Base-by-base conservation (phyloP, 352 stramenopile species). In the Blastocystis hominis region DNA sequence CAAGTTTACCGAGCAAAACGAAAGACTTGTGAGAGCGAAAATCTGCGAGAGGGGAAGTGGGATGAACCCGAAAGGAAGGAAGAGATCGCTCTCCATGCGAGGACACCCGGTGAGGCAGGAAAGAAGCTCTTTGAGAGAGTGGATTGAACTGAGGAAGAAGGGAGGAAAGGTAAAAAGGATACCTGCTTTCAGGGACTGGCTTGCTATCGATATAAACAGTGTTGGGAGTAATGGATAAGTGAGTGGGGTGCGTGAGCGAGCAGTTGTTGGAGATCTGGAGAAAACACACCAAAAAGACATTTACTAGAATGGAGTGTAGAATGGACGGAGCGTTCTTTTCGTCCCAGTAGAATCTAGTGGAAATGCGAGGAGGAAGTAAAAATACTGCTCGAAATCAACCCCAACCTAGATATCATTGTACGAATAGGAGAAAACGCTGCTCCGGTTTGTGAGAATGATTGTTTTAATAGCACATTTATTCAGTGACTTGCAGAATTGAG, bases 1-100 rank as follows among this genome's bases (percentile, higher is more conserved):
- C 46, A 98, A 90, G 88, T 97, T 97, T 36, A 97, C 94, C 88
- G 97, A 91, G 40, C 92, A 93, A 46, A 92, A 92, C 1, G 91
- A 93, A 9, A 91, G 78, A 3, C 79, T 7, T 3, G 90, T 92
- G 68, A 93, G 84, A 77, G 91, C 91, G 77, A 94, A 94, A 0
- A 94, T 68, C 81, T 94, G 90, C 3, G 89, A 89, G 30, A 88
- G 61, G 1, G 86, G 47, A 3, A 95, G 42, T 20, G 70, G n/a
- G 24, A 80, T 80, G 34, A 30, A 40, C 0, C 70, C 70, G 36
- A 80, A 80, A 46, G 70, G 70, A 20, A 80, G 9, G n/a, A 5
- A 20, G 5, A 36, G 4, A 10, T 54, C 38, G 15, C 36, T 36
- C 34, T 80, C 70, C 70, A 80, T 46, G 0, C 56, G 2, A 6